Evolutionary conservation across 192 early-diverging fungal species (phyloP).

Genomic region (Backusella tuberculispora): DNA sequence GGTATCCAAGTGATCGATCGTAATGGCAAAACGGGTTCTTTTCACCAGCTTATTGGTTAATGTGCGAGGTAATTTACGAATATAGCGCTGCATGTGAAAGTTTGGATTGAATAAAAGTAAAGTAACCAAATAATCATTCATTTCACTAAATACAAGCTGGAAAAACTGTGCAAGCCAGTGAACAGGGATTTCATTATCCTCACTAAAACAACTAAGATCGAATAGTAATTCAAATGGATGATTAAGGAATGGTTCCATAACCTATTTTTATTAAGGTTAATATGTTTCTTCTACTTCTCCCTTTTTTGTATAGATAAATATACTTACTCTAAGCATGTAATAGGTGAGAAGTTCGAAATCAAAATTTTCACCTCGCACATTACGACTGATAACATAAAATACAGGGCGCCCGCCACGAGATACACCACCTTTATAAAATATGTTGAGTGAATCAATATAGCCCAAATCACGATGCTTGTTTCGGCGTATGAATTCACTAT

Average conservation of each 20-base stretch:
- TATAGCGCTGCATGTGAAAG: slow-evolving; percentile 68
- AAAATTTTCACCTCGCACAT: slow-evolving; percentile 68
- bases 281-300: neutral
- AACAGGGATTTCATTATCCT: slow-evolving; percentile 76
- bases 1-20: slow-evolving; percentile 64
- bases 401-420: slow-evolving; percentile 74
- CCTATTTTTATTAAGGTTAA: slow-evolving; percentile 28
- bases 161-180: slow-evolving; percentile 72
- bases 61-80: slow-evolving; percentile 51
- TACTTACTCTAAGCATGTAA: slow-evolving; percentile 63
- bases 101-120: slow-evolving; percentile 85
- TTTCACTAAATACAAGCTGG: slow-evolving; percentile 66
- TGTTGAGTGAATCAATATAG: slow-evolving; percentile 59
- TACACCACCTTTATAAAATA: slow-evolving; percentile 79
- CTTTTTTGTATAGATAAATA: neutral
- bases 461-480: slow-evolving; percentile 65
- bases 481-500: slow-evolving; percentile 67
- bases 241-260: slow-evolving; percentile 66
- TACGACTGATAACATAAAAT: slow-evolving; percentile 80
- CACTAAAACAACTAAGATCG: slow-evolving; percentile 76
- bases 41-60: slow-evolving; percentile 55
- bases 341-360: slow-evolving; percentile 85
- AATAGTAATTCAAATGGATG: slow-evolving; percentile 80
- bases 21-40: slow-evolving; percentile 66
- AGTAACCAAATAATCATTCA: slow-evolving; percentile 60